Conservation (phyloP, 495 filamentous ascomycete species). For the Evansstolkia leycettana region DNA sequence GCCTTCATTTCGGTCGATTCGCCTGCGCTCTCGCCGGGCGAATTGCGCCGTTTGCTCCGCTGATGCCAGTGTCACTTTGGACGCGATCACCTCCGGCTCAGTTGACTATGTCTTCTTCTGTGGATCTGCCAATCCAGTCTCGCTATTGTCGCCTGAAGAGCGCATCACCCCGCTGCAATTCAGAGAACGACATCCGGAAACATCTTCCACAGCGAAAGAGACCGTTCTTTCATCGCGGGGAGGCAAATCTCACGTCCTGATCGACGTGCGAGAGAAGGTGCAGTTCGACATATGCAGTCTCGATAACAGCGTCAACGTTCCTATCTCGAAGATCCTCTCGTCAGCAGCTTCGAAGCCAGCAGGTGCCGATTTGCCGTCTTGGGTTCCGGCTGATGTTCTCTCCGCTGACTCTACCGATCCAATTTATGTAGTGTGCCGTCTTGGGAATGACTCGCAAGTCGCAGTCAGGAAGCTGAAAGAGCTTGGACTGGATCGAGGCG, state of each 20-base stretch:
- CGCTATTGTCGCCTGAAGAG: constrained; percentile 43
- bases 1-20: constrained; percentile 62
- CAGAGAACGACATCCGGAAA: constrained; percentile 7
- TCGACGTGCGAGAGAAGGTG: constrained; percentile 75
- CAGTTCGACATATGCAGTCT: constrained; percentile 77
- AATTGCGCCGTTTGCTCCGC: constrained; percentile 68
- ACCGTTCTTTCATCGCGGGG: not conserved
- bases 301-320: constrained; percentile 63
- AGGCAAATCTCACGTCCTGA: constrained; percentile 35
- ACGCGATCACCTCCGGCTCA: constrained; percentile 47
- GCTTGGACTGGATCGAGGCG: constrained; percentile 42
- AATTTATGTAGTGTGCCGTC: constrained; percentile 71
- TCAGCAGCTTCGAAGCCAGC: constrained; percentile 3
- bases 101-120: constrained; percentile 76
- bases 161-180: constrained; percentile 51
- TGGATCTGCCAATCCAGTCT: constrained; percentile 37
- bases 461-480: constrained; percentile 61
- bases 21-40: constrained; percentile 50
- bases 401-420: constrained; percentile 18
- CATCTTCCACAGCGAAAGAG: not conserved
- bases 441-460: constrained; percentile 83
- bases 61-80: constrained; percentile 43
- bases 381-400: constrained; percentile 27
- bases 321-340: constrained; percentile 47
- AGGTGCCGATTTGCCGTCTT: constrained; percentile 17